Conservation (phyloP, 2,329 filamentous ascomycete species). For the Diplodia corticola region DNA sequence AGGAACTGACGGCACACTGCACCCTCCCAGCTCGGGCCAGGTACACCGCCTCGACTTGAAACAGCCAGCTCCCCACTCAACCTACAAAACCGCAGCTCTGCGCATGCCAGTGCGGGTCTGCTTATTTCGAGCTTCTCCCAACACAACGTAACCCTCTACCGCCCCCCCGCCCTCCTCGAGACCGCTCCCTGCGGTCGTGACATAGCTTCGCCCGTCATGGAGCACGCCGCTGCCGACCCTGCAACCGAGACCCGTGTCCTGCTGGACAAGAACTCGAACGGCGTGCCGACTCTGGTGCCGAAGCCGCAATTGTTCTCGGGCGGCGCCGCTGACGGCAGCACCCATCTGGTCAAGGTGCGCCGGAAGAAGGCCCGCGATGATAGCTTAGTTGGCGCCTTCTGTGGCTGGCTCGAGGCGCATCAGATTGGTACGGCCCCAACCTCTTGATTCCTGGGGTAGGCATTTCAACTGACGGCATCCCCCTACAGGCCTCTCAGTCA, state of each 20-base stretch:
- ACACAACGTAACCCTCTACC: neutral
- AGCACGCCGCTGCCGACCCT: slow-evolving; percentile 14
- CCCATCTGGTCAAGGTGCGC: slow-evolving; percentile 51
- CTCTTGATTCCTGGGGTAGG: neutral
- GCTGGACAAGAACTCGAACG: slow-evolving; percentile 17
- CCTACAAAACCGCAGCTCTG: slow-evolving; percentile 14
- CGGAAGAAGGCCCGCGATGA: slow-evolving; percentile 64
- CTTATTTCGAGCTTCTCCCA: slow-evolving; percentile 5
- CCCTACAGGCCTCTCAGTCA: slow-evolving; percentile 73
- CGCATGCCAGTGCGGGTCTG: slow-evolving; percentile 17
- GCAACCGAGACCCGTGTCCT: slow-evolving; percentile 18
- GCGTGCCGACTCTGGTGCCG: neutral
- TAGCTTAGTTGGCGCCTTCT: slow-evolving; percentile 60
- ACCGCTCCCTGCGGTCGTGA: slow-evolving; percentile 6
- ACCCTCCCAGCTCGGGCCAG: slow-evolving; percentile 1
- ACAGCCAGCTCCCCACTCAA: slow-evolving; percentile 22
- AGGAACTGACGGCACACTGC: neutral
- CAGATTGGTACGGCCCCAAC: slow-evolving; percentile 66
- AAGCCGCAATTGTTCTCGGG: slow-evolving; percentile 9
- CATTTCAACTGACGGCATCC: neutral
- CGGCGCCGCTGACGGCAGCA: slow-evolving; percentile 11
- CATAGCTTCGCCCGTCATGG: slow-evolving; percentile 18
- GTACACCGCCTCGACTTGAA: slow-evolving; percentile 23
- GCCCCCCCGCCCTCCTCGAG: neutral
- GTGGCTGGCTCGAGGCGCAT: slow-evolving; percentile 73